Base-by-base conservation (phyloP, 2,329 filamentous ascomycete species). In the Dactylellina haptotyla region DNA sequence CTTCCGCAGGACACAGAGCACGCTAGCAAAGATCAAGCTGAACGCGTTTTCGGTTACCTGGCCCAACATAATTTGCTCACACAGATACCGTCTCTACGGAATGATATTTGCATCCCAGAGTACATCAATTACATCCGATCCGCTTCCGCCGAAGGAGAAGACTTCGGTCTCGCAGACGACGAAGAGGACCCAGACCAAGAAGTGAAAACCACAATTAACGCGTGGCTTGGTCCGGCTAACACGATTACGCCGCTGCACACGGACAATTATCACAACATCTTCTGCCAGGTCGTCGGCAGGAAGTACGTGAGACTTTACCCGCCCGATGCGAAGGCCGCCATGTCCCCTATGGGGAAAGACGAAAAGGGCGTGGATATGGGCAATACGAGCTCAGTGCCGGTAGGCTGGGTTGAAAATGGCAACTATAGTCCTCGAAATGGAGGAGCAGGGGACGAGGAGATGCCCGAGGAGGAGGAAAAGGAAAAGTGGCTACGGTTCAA, bases 241-340 rank as follows among this genome's bases (percentile, higher is more conserved):
- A 98, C 95, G 0, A 93, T 97, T 75, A 97, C 93, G 0, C 95
- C 95, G 1, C 84, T 98, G 0, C 95, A 99, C 80, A 96, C 92
- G 1, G 95, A 98, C 78, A 92, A 91, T 0, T 96, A 97, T 80
- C 92, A 97, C 79, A 98, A 98, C 79, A 87, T 98, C 51, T 86
- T 98, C 3, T 89, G 89, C 23, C 95, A 98, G 80, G 90, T 96
- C 0, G 91, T 96, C 0, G 95, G 95, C 0, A 84, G 87, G 66
- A 99, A 99, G 81, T 98, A 98, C 80, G 83, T 98, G n/a, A 86
- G 95, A 0, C 84, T 98, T 1, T 98, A 97, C 80, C 84, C 89
- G 0, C 93, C 94, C 0, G 80, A 80, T 14, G 84, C 88, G 46
- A 87, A 86, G 3, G 76, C 79, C 1, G 82, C 80, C 2, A 81